A percentile compares a stretch with the other conserved stretches of the same genome.
These are phyloP conservation scores for Yarrowia keelungensis DNA, from an alignment of 805 yeast genomes.

Conservation along the genomic window DNA sequence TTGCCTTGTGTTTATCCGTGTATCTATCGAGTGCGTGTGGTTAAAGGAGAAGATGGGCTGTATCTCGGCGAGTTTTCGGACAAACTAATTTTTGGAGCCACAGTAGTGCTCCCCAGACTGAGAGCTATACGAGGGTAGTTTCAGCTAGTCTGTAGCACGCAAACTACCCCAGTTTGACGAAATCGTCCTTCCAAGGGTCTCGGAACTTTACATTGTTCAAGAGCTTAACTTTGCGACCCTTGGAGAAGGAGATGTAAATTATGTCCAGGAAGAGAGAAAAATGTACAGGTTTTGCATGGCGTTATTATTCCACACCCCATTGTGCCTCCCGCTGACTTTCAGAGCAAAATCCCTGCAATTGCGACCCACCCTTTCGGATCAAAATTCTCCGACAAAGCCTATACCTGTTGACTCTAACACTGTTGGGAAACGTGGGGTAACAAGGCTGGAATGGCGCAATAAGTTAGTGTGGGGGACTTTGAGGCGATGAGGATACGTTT, in stretches of 20 bases:
- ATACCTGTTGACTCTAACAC: background rate
- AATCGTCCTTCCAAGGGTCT: background rate
- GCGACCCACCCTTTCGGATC: background rate
- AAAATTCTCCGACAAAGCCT: background rate
- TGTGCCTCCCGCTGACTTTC: background rate
- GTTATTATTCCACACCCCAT: background rate
- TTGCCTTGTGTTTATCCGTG: background rate
- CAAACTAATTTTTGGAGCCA: background rate
- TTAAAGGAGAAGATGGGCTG: background rate
- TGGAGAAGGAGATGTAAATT: too few relatives aligned
- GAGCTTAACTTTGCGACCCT: too few relatives aligned
- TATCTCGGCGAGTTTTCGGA: background rate
- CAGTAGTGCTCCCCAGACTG: background rate
- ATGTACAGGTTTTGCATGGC: too few relatives aligned
- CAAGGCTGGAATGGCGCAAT: constrained; percentile 5
- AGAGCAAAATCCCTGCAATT: background rate
- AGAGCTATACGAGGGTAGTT: background rate
- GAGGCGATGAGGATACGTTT: background rate
- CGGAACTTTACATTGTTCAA: background rate
- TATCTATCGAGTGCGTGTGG: background rate
- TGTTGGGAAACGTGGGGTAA: constrained; percentile 19
- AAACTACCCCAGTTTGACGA: background rate
- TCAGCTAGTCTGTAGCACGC: background rate
- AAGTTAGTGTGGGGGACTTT: background rate
- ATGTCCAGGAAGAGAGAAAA: too few relatives aligned